Base-by-base conservation (phyloP, 2,329 filamentous ascomycete species). In the Alternaria rosae region DNA sequence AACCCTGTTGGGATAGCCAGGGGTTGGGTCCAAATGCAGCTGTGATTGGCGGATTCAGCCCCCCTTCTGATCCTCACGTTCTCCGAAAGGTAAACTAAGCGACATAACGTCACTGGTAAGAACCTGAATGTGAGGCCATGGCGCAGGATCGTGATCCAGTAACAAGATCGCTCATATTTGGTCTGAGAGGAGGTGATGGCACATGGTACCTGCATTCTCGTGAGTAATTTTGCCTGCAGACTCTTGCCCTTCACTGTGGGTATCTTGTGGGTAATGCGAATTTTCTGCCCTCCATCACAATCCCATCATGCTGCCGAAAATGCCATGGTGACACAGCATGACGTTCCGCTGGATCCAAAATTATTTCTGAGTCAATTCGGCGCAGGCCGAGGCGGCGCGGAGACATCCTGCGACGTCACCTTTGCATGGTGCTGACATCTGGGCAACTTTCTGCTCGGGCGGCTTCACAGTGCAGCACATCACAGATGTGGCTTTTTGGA, bases 41-140 rank as follows among this genome's bases (percentile, higher is more conserved):
- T 66, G 35, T 73, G 64, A 76, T 76, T 76, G 73, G 73, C 25
- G 8, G 48, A 38, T 13, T 35, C 45, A 17, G 20, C 51, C 57
- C 57, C 64, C 52, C 69, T 59, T 65, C 60, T 52, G 67, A 71
- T 75, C 62, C 42, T 62, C 62, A 55, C 56, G 41, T 26, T 38
- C 56, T 25, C 23, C 47, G 59, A 53, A 57, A 43, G 62, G 64
- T 54, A 45, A 53, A 64, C 67, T 65, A 71, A 74, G 68, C 54
- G 50, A 63, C 54, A 71, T 60, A 69, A 71, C 75, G 75, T 77
- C 75, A 77, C 70, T n/a, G 59, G 62, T 35, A 60, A 58, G 48
- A 58, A 58, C 51, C 57, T 59, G 26, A 42, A 52, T 48, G 64
- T 60, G 63, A 61, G 63, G 60, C 58, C 58, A 65, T 50, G 53